Evolutionary conservation across 768 basidiomycete genomes (phyloP), one percentile per base, ranked within the genome.

Genomic region (Leccinum truebloodii): DNA sequence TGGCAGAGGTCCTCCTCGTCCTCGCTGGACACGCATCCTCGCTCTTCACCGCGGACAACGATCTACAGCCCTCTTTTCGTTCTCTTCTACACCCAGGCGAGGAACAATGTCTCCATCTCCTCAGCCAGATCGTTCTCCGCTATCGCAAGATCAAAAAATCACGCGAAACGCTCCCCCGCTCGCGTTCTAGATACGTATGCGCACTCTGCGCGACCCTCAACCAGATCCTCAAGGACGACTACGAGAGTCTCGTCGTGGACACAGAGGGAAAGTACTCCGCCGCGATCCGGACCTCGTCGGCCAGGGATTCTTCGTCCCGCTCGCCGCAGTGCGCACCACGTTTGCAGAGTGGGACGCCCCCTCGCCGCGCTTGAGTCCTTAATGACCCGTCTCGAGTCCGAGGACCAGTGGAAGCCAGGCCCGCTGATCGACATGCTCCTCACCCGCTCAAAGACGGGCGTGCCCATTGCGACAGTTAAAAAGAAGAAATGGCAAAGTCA

Each of bases 281-380:
- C 85, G 89, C 51, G 93, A 95, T 69, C 79, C 88, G 14, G 81
- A 78, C 55, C 81, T 94, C 26, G 94, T 95, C 35, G 89, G 85
- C n/a, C 82, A 82, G 59, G 86, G 86, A 9, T 88, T 89, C 4
- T 94, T 90, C 69, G 93, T 97, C 5, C 94, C 94, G 4, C 78
- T 97, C 34, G 91, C 94, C 0, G 87, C 88, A 6, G 76, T 97
- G 61, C 85, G 90, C 56, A 91, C 95, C 12, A 85, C 83, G 18
- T 95, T 96, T 72, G 83, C 90, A 7, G 85, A 85, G 73, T 97
- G 95, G 95, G 91, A 94, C 65, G 88, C 90, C 93, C 93, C 14
- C 78, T 97, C 52, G 85, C 86, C 37, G 84, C 90, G 5, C 80
- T 97, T 30, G 79, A 82, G 52, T 77, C 82, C 8, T 75, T 95